Percentiles rank a stretch among this genome's conserved stretches.
Conservation (phyloP, 2,329 filamentous ascomycete genomes). For the Endoconidiophora laricicola region DNA sequence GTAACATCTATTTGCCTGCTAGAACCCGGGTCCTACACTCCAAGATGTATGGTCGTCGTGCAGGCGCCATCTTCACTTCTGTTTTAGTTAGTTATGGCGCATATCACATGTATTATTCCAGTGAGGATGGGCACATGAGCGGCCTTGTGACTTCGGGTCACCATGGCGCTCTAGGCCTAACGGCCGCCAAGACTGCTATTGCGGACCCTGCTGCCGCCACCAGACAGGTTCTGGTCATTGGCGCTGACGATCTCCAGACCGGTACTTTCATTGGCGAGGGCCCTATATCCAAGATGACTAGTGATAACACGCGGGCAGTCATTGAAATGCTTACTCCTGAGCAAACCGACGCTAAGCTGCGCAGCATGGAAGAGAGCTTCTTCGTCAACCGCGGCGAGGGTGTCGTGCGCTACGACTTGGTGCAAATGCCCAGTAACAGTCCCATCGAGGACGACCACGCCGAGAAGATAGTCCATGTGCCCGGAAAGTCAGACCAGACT, state of each 20-base stretch:
- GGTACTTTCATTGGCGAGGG: conserved; percentile 71
- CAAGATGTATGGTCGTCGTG: conserved; percentile 60
- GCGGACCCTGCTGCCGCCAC: conserved; percentile 29
- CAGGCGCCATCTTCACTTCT: conserved; percentile 50
- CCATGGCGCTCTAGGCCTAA: conserved; percentile 13
- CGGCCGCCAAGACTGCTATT: conserved; percentile 14
- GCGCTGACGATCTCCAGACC: conserved; percentile 79
- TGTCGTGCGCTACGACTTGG: conserved; percentile 85
- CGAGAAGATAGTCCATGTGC: conserved; percentile 91
- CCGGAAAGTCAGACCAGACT: conserved; percentile 32
- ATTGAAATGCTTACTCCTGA: conserved; percentile 94
- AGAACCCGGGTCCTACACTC: conserved; percentile 37
- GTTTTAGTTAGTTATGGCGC: conserved; percentile 57
- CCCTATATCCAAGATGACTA: conserved; percentile 74
- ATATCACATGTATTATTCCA: conserved; percentile 51
- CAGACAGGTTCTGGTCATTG: conserved; percentile 66
- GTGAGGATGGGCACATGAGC: conserved; percentile 22
- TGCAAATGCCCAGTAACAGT: conserved; percentile 88
- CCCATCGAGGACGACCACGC: conserved; percentile 97
- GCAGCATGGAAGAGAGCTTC: conserved; percentile 83
- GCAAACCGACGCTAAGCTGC: conserved; percentile 77
- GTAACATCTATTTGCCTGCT: conserved; percentile 4
- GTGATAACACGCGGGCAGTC: conserved; percentile 69
- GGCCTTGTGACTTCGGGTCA: conserved; percentile 13
- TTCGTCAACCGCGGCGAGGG: conserved; percentile 76